Percentiles rank a stretch among this genome's conserved stretches.
Evolutionary conservation across 306 rosid species (phyloP).

Genomic region (Ceratonia siliqua): DNA sequence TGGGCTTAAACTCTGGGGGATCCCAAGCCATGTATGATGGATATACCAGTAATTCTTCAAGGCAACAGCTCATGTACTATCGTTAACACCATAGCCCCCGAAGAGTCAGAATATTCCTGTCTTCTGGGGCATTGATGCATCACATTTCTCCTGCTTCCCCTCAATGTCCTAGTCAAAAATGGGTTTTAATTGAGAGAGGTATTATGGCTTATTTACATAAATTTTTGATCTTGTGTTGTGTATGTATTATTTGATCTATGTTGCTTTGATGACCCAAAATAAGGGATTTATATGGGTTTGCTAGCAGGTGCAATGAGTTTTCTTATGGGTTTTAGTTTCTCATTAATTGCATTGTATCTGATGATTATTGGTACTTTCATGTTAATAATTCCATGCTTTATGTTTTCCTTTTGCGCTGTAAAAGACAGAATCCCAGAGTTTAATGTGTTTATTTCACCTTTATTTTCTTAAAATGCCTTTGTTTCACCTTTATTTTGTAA

Average conservation of each 20-base stretch:
- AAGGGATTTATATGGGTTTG: conserved; percentile 34
- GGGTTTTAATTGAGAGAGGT: conserved; percentile 34
- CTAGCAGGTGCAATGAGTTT: conserved; percentile 40
- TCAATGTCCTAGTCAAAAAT: conserved; percentile 26
- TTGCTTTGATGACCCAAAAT: conserved; percentile 32
- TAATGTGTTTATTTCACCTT: not conserved
- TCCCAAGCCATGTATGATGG: conserved; percentile 76
- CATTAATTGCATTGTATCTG: conserved; percentile 35
- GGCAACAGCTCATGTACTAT: conserved; percentile 76
- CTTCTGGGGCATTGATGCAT: conserved; percentile 31
- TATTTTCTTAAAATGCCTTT: not conserved
- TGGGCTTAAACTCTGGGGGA: conserved; percentile 60
- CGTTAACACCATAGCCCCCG: conserved; percentile 40
- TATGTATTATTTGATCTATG: conserved; percentile 39
- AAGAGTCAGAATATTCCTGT: conserved; percentile 31
- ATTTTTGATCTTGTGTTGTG: conserved; percentile 46
- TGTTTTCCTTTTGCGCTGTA: conserved; percentile 5
- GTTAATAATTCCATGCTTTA: conserved; percentile 28
- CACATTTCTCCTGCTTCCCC: conserved; percentile 39
- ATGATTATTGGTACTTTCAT: conserved; percentile 34
- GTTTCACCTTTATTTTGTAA: not conserved
- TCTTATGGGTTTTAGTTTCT: conserved; percentile 40
- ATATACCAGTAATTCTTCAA: conserved; percentile 59
- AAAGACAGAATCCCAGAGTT: not conserved
- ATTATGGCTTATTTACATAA: conserved; percentile 42